phyloP scores from a whole-genome alignment of 371 early-diverging fungal genomes.

The Mucor piriformis region DNA sequence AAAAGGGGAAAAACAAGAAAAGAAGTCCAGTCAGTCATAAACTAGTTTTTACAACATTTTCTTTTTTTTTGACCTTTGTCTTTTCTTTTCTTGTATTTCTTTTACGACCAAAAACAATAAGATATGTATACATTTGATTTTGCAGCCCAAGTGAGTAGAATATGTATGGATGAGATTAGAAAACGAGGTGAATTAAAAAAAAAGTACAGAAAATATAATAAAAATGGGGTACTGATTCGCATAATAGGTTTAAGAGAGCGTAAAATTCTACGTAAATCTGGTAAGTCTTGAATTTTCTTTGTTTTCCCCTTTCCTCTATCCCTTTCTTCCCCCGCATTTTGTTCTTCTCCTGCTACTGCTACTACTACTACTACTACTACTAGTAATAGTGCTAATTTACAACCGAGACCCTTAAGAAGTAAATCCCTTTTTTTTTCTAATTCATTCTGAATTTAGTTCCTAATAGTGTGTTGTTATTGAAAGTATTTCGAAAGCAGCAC shows the following conservation, averaged over 20 bases:
- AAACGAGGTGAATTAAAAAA: constrained; percentile 47
- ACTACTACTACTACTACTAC: not conserved
- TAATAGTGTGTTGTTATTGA: constrained; percentile 44
- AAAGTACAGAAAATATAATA: not conserved
- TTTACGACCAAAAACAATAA: not conserved
- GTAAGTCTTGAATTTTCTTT: constrained; percentile 15
- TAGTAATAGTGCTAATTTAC: too few species aligned
- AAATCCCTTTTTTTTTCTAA: constrained; percentile 5
- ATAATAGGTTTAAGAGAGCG: constrained; percentile 43
- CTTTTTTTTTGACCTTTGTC: not conserved
- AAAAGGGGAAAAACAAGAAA: not conserved
- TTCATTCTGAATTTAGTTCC: constrained; percentile 31
- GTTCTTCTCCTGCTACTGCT: not conserved
- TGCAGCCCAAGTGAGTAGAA: constrained; percentile 40
- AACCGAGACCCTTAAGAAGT: not conserved
- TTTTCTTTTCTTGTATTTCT: constrained; percentile 1
- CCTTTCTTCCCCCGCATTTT: constrained; percentile 1
- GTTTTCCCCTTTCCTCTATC: not conserved
- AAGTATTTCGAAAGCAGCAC: constrained; percentile 42
- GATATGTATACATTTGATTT: constrained; percentile 39
- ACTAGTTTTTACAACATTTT: not conserved
- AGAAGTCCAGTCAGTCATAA: not conserved
- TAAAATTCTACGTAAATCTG: constrained; percentile 51
- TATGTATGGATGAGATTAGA: constrained; percentile 51
- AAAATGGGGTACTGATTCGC: too few species aligned